These are phyloP conservation scores for Malus orientalis DNA, from an alignment of 306 rosid genomes.

Conservation along the genomic window DNA sequence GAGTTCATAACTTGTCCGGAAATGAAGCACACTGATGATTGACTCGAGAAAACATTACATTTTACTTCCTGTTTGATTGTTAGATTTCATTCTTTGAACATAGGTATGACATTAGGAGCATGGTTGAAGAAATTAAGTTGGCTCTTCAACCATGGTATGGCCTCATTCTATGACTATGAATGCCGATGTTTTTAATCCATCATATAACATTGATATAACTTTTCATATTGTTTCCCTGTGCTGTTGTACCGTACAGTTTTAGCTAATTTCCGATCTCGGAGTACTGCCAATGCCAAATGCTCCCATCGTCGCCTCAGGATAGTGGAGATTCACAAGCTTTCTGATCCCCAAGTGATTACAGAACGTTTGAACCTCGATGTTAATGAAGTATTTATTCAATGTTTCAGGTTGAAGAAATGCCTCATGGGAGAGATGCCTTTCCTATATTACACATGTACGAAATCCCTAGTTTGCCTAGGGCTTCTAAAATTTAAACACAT, in stretches of 20 bases:
- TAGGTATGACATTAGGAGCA: not conserved
- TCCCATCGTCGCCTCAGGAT: not conserved
- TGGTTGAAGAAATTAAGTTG: not conserved
- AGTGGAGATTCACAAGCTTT: not conserved
- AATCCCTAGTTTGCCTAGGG: not conserved
- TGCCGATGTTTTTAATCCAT: too few species aligned
- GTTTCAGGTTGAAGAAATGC: not conserved
- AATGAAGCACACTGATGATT: not conserved
- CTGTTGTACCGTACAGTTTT: too few species aligned
- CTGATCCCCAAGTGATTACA: not conserved
- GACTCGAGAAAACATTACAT: not conserved
- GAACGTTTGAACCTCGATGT: not conserved
- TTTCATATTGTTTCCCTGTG: too few species aligned
- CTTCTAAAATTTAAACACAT: too few species aligned
- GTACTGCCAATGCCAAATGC: not conserved
- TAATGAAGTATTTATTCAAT: not conserved
- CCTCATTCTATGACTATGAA: too few species aligned
- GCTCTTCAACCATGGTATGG: too few species aligned
- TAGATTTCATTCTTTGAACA: not conserved
- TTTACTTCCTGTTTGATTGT: not conserved
- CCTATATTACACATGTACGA: not conserved
- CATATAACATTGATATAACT: too few species aligned
- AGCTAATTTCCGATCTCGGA: not conserved
- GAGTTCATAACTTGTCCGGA: not conserved
- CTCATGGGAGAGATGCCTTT: not conserved